Base-by-base conservation (phyloP, 148 eudicot genomes). In the Chenopodium quinoa region DNA sequence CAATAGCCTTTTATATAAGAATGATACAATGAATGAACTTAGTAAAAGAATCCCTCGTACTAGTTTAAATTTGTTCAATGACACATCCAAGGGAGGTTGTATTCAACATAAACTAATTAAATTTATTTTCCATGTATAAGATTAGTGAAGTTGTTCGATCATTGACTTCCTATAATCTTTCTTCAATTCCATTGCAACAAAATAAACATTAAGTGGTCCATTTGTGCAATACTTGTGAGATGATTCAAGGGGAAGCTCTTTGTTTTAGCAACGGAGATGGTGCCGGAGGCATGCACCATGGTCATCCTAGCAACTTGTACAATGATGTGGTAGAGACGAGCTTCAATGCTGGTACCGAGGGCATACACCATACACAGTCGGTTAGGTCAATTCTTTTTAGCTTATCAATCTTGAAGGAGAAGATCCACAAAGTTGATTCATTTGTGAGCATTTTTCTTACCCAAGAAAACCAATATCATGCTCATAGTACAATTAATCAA, bases 391-490 rank as follows among this genome's bases (percentile, higher is more conserved):
- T 92, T 44, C 73, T 88, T 4, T 85, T 85, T 79, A 84, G 81
- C 67, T 79, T 92, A 12, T 87, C 93, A 2, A 16, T 82, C 22
- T 81, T 92, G 62, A 90, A 88, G 76, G 89, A 85, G 7, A 91
- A 86, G 69, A 85, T 89, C 8, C 74, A 86, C 40, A 88, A 92
- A 14, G 90, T 89, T 17, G 87, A 91, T 44, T 86, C 91, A 11
- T 75, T 88, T 69, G 85, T 77, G 17, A 66, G 44, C 50, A 17
- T 85, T 5, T 69, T 89, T 46, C 16, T 85, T 32, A 67, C 86
- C 5, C 78, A 86, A 19, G 80, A 76, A 20, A 74, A 54, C 25
- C 65, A 32, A 9, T 78, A 23, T 70, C 82, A 75, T 78, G 64
- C 50, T 70, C 83, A 77, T 25, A 66, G 1, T n/a, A 20, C 5